Percentiles rank a stretch among this genome's conserved stretches.
Conservation (phyloP, 352 stramenopile genomes). For the Phytopythium montanum region DNA sequence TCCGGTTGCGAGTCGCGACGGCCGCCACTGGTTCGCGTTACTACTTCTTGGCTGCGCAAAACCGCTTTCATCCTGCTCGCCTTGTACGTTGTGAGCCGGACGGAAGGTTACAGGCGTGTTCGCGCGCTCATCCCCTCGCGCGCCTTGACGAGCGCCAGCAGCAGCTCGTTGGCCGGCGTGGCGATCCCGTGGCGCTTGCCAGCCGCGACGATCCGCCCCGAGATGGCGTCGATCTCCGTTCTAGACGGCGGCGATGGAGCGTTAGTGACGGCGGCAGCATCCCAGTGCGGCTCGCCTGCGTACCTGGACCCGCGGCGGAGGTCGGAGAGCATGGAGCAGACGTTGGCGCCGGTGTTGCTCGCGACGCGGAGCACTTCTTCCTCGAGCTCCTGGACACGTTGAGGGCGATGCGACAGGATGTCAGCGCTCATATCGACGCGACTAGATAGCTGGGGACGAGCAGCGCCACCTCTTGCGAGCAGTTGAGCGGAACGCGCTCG, state of each 20-base stretch:
- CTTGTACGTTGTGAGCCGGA: background rate
- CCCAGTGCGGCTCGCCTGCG: background rate
- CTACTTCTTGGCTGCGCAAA: background rate
- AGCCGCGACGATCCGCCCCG: conserved; percentile 45
- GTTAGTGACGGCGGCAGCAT: background rate
- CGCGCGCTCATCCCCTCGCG: conserved; percentile 29
- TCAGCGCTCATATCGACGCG: background rate
- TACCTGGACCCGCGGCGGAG: conserved; percentile 55
- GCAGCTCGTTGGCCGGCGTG: conserved; percentile 60
- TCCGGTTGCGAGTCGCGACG: no score
- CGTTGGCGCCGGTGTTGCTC: conserved; percentile 45
- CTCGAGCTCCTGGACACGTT: conserved; percentile 42
- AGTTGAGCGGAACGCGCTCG: conserved; percentile 41
- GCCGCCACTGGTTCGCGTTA: no score
- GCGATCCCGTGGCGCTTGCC: conserved; percentile 39
- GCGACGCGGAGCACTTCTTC: conserved; percentile 51
- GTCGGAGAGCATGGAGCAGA: conserved; percentile 78
- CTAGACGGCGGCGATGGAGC: conserved; percentile 9
- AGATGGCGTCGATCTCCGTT: conserved; percentile 79
- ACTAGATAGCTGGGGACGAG: background rate
- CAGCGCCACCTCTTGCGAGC: conserved; percentile 27
- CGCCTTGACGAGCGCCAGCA: conserved; percentile 52
- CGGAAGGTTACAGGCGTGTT: conserved; percentile 6
- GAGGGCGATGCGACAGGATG: conserved; percentile 2
- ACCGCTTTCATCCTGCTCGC: background rate